Evolutionary conservation across 139 green algal species (phyloP).

Genomic region (Tetratostichococcus sp.): DNA sequence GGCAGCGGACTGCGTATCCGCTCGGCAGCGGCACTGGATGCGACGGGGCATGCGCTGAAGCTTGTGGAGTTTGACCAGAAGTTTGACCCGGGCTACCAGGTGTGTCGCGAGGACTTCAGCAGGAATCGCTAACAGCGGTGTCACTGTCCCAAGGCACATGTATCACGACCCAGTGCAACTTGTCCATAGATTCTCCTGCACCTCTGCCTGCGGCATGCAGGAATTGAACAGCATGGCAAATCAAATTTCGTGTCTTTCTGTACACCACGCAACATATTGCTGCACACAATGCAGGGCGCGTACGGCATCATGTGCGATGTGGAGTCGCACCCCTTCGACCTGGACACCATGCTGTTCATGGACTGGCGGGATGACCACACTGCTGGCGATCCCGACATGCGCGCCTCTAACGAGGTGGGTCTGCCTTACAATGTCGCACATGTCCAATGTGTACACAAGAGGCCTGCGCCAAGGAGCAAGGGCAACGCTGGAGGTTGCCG

Average conservation of each 20-base stretch:
- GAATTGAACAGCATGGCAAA: no score
- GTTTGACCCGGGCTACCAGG: slow-evolving; percentile 73
- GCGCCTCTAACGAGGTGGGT: neutral
- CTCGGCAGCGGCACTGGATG: slow-evolving; percentile 75
- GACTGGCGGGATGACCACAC: slow-evolving; percentile 96
- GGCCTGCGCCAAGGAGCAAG: no score
- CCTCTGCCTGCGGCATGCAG: no score
- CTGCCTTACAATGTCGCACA: no score
- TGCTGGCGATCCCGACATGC: slow-evolving; percentile 41
- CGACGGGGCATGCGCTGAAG: slow-evolving; percentile 81
- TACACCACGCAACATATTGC: no score
- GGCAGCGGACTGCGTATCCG: slow-evolving; percentile 37
- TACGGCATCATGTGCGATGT: slow-evolving; percentile 90
- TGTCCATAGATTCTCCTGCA: no score
- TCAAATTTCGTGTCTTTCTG: no score
- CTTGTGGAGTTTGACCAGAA: slow-evolving; percentile 87
- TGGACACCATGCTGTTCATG: slow-evolving; percentile 98
- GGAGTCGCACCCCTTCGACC: slow-evolving; percentile 83
- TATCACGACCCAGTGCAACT: no score
- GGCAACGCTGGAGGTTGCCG: no score
- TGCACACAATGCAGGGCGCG: slow-evolving; percentile 84
- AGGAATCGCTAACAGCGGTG: no score
- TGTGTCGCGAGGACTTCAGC: neutral
- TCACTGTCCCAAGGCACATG: no score
- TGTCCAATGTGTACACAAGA: no score